Base-by-base conservation (phyloP, 106 monocot species). In the Allium cepa region DNA sequence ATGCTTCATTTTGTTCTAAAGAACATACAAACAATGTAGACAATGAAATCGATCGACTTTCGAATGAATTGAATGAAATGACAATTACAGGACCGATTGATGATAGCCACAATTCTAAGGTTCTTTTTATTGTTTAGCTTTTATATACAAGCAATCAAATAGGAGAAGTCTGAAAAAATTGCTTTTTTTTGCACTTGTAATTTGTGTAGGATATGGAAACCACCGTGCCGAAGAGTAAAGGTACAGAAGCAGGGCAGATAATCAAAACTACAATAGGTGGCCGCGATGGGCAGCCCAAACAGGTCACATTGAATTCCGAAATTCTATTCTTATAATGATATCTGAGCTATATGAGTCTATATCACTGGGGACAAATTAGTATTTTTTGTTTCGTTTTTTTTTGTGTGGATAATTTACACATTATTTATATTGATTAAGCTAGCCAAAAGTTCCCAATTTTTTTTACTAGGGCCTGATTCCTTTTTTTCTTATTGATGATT, bases 1-100 rank as follows among this genome's bases (percentile, higher is more conserved):
- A 36, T 36, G 36, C 36, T 36, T 36, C 36, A 36, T 36, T 36
- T 36, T 36, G 36, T 36, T 36, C 36, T 36, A 36, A 36, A 36
- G 36, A 36, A 36, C 36, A 36, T 5, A 36, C 36, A 3, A 36
- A 36, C 36, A 46, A 11, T 63, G 62, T 57, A 59, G 63, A 72
- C 12, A 12, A 36, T 47, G 78, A 56, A 59, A 45, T 46, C 16
- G 75, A 83, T 68, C 55, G 67, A 49, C 78, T 83, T 61, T 71
- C 82, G 26, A 78, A 75, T 66, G 70, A 83, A 72, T 71, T 83
- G 75, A 50, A 79, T 57, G 68, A 66, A 46, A 75, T 79, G 79
- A 75, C 62, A 68, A 83, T 75, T 48, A 73, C 22, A 62, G 75
- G 72, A 59, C 71, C 67, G 50, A 72, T 68, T 7, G 17, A 10